Percentiles rank a stretch among this genome's conserved stretches.
Conservation (phyloP, 345 rosid species). For the Hibiscus mutabilis region DNA sequence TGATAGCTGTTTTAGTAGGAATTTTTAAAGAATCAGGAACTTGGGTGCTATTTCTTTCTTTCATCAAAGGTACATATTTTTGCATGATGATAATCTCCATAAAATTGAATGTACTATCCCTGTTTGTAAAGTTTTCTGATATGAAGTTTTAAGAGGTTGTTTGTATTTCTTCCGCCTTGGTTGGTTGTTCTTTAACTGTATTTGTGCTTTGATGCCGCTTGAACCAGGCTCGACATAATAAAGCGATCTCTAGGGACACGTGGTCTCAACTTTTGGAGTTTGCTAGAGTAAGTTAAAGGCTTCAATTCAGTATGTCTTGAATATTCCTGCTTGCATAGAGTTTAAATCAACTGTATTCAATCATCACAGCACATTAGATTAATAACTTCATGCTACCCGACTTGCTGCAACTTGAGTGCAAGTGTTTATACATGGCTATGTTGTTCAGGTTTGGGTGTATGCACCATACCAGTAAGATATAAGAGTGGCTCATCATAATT, state of each 20-base stretch:
- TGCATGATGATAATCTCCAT: neutral
- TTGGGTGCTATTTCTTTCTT: neutral
- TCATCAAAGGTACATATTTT: neutral
- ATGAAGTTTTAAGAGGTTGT: neutral
- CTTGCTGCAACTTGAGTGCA: neutral
- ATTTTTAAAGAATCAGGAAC: neutral
- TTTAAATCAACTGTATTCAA: neutral
- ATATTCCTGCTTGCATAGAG: neutral
- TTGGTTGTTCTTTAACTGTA: neutral
- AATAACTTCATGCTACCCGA: neutral
- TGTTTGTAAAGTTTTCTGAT: neutral
- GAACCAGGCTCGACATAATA: constrained; percentile 83
- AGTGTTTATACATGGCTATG: neutral
- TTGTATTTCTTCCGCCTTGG: neutral
- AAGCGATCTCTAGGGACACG: constrained; percentile 93
- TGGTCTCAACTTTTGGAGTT: constrained; percentile 95
- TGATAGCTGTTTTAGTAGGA: neutral
- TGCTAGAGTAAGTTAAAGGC: constrained; percentile 55
- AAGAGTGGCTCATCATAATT: neutral
- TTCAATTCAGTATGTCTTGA: neutral
- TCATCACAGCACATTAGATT: neutral
- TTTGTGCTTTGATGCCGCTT: constrained; percentile 14
- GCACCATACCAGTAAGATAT: neutral
- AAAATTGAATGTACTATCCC: neutral
- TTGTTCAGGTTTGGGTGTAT: neutral